Evolutionary conservation across 2,329 filamentous ascomycete species (phyloP), one percentile per base, ranked within the genome.

Genomic region (Purpureocillium lavendulum): DNA sequence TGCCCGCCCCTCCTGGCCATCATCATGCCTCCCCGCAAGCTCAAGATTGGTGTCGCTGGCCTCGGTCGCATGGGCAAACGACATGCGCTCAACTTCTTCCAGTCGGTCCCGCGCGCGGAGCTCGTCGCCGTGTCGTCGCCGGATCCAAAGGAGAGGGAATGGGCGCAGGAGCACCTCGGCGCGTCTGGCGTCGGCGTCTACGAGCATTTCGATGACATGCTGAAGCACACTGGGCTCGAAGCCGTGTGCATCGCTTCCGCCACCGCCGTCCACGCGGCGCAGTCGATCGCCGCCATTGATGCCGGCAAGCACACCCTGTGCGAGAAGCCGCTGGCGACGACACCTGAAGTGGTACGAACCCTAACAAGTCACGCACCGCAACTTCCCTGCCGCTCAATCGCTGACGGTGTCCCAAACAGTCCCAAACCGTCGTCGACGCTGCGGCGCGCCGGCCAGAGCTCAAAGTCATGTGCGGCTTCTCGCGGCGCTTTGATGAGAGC

Each of bases 251-350:
- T 65, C 33, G 54, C 59, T 8, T 58, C 56, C 43, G 46, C 66
- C 2, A 72, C 71, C 16, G 72, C 71, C 0, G 72, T 69, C n/a
- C 75, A 80, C 47, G 73, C 73, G 0, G 64, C 71, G 44, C 70
- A 79, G 49, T 65, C 73, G 4, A 72, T 75, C 50, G 66, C 69
- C 45, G 73, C 71, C 15, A 75, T 79, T 37, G 55, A 71, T 38
- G 63, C 62, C 4, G 65, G 69, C 36, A 66, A 70, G 50, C 75
- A 79, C 49, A 72, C 77, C 0, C 57, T 78, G 12, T 77, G 73
- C 52, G 75, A 79, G 61, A 78, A 79, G 61, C 75, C 74, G 3
- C 52, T 77, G 35, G 72, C 68, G 38, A 82, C 75, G 0, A 73
- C 66, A 42, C 62, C 77, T 9, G 71, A 77, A 46, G 62, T 77